Conservation (phyloP, 371 early-diverging fungal genomes). For the Sporodiniella umbellata region DNA sequence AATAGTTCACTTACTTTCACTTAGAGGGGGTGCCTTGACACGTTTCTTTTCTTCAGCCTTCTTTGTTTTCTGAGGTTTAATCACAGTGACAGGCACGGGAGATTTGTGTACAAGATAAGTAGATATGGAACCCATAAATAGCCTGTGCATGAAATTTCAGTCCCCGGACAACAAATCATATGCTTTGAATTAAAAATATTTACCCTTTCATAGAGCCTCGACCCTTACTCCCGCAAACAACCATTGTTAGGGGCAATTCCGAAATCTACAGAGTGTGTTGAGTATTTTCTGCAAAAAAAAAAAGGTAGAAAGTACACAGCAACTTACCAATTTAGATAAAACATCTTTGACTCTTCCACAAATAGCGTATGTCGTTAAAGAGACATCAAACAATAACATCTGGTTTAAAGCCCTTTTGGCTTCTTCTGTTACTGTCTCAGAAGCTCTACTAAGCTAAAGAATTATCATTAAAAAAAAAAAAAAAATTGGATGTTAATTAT, state of each 20-base stretch:
- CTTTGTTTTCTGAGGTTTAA: slow-evolving; percentile 47
- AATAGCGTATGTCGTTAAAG: slow-evolving; percentile 40
- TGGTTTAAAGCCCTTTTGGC: slow-evolving; percentile 26
- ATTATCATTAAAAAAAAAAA: too few relatives aligned
- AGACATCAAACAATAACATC: slow-evolving; percentile 49
- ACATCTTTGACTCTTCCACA: slow-evolving; percentile 53
- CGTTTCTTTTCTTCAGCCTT: slow-evolving; percentile 16
- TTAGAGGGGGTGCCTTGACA: slow-evolving; percentile 24
- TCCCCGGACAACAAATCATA: not conserved
- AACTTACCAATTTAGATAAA: slow-evolving; percentile 31
- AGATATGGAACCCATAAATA: slow-evolving; percentile 55
- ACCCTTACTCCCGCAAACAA: slow-evolving; percentile 59
- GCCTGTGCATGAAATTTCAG: slow-evolving; percentile 4
- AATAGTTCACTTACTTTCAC: slow-evolving; percentile 33
- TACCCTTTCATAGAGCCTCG: slow-evolving; percentile 58
- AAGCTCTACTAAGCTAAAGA: slow-evolving; percentile 23
- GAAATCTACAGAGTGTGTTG: too few relatives aligned
- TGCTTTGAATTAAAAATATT: not conserved
- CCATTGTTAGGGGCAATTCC: slow-evolving; percentile 48
- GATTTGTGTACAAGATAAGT: slow-evolving; percentile 59
- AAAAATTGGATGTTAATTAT: not conserved
- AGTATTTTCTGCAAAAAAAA: too few relatives aligned
- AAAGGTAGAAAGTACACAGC: not conserved
- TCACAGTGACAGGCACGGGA: slow-evolving; percentile 57
- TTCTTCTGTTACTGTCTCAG: slow-evolving; percentile 28